phyloP scores from a whole-genome alignment of 192 early-diverging fungal genomes.

The Gigaspora rosea region DNA sequence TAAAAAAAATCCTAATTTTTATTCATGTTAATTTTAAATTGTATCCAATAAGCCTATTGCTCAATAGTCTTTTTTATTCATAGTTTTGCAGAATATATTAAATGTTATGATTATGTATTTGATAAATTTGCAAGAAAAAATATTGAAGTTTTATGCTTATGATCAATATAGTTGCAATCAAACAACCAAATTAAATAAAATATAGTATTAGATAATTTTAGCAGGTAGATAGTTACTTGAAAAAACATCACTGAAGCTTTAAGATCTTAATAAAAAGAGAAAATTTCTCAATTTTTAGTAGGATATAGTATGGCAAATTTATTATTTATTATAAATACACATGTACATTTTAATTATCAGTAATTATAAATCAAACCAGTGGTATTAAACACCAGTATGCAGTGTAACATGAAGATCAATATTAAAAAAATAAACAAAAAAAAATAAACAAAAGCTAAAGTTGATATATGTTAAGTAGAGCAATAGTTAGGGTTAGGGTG shows the following conservation, averaged over 20 bases:
- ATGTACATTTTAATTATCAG: neutral
- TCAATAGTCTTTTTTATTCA: constrained; percentile 52
- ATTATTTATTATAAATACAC: neutral
- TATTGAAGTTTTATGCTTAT: constrained; percentile 56
- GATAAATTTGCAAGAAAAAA: constrained; percentile 52
- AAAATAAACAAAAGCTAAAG: too few species aligned
- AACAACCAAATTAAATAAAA: constrained; percentile 45
- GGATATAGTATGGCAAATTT: constrained; percentile 46
- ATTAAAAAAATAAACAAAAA: too few species aligned
- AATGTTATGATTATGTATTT: constrained; percentile 61
- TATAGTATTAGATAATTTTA: constrained; percentile 48
- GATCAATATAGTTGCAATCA: constrained; percentile 72
- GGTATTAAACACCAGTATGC: too few species aligned
- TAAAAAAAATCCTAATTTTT: neutral
- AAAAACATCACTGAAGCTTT: constrained; percentile 55
- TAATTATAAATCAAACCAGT: too few species aligned
- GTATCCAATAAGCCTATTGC: constrained; percentile 36
- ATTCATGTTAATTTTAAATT: neutral
- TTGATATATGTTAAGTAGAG: too few species aligned
- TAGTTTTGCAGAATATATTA: constrained; percentile 58
- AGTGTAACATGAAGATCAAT: too few species aligned
- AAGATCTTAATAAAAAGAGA: constrained; percentile 35
- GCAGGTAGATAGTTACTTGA: constrained; percentile 48
- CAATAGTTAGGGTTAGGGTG: too few species aligned
- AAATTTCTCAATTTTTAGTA: constrained; percentile 53